A percentile compares a stretch with the other conserved stretches of the same genome.
Evolutionary conservation across 768 basidiomycete genomes (phyloP).

Genomic region (Tylopilus sp.): DNA sequence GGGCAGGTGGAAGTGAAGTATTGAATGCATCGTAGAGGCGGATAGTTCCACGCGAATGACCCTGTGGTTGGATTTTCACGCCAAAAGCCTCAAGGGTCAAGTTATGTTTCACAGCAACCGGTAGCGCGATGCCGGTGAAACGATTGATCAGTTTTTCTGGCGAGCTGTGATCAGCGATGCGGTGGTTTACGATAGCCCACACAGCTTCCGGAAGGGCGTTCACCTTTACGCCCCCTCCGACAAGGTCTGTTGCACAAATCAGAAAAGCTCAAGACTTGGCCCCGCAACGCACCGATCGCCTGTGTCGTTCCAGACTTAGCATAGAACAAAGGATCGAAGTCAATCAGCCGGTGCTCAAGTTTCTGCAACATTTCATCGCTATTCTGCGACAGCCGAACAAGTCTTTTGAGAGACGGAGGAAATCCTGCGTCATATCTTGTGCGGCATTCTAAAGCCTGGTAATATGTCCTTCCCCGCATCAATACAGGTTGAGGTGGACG

Average conservation of each 20-base stretch:
- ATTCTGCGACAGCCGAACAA: conserved; percentile 21
- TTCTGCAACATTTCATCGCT: conserved; percentile 19
- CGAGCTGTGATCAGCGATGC: conserved; percentile 33
- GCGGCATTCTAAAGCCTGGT: conserved; percentile 38
- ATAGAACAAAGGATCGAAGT: conserved; percentile 21
- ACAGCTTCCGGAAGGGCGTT: conserved; percentile 46
- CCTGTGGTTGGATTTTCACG: conserved; percentile 20
- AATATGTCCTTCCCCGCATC: conserved; percentile 22
- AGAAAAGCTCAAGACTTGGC: conserved; percentile 12
- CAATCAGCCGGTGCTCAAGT: conserved; percentile 14
- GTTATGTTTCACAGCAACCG: conserved; percentile 34
- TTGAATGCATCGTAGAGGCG: conserved; percentile 36
- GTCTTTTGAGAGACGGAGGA: conserved; percentile 17
- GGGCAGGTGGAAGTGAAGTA: conserved; percentile 38
- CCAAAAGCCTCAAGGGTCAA: conserved; percentile 43
- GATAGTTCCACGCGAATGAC: conserved; percentile 34
- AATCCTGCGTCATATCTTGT: conserved; percentile 39
- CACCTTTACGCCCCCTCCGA: conserved; percentile 41
- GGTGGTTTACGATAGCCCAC: conserved; percentile 35
- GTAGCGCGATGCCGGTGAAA: conserved; percentile 7
- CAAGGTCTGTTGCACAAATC: conserved; percentile 36
- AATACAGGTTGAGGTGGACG: conserved; percentile 38
- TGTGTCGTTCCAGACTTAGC: conserved; percentile 26
- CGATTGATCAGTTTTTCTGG: conserved; percentile 8
- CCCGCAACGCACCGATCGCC: conserved; percentile 21